phyloP scores from a whole-genome alignment of 345 rosid species.

The Hibiscus syriacus region DNA sequence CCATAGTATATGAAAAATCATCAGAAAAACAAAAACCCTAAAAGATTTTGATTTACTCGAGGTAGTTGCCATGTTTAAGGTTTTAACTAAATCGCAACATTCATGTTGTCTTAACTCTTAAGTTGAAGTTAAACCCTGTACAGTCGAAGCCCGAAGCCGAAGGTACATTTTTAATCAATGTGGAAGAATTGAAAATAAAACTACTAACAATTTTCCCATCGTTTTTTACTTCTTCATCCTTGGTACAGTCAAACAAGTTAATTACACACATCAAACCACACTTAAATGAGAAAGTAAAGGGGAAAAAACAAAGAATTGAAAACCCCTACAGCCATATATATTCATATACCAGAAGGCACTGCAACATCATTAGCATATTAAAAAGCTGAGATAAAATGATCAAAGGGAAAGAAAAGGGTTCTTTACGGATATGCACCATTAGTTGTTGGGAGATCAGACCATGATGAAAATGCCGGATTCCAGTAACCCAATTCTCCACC shows the following conservation, averaged over 20 bases:
- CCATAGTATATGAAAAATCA: not conserved
- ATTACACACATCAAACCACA: conserved; percentile 29
- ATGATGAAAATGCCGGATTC: conserved; percentile 37
- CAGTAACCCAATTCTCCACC: conserved; percentile 45
- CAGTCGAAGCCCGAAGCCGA: no score
- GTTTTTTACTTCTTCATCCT: conserved; percentile 11
- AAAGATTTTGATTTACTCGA: conserved; percentile 17
- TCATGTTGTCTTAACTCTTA: no score
- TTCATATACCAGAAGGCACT: conserved; percentile 27
- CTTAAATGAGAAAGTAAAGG: conserved; percentile 10
- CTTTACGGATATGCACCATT: conserved; percentile 55
- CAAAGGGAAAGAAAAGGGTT: not conserved
- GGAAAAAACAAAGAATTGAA: conserved; percentile 9
- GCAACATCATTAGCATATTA: conserved; percentile 12
- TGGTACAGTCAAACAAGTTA: conserved; percentile 25
- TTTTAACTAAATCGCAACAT: no score
- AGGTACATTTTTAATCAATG: not conserved
- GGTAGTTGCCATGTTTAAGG: conserved; percentile 1
- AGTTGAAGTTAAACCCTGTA: conserved; percentile 1
- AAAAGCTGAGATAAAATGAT: conserved; percentile 5
- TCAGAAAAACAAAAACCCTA: conserved; percentile 10
- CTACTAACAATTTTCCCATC: conserved; percentile 12
- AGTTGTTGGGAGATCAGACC: conserved; percentile 61
- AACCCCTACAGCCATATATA: conserved; percentile 17
- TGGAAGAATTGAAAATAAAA: not conserved